Evolutionary conservation across 2,329 filamentous ascomycete species (phyloP).

Genomic region (Verticillium nubilum): DNA sequence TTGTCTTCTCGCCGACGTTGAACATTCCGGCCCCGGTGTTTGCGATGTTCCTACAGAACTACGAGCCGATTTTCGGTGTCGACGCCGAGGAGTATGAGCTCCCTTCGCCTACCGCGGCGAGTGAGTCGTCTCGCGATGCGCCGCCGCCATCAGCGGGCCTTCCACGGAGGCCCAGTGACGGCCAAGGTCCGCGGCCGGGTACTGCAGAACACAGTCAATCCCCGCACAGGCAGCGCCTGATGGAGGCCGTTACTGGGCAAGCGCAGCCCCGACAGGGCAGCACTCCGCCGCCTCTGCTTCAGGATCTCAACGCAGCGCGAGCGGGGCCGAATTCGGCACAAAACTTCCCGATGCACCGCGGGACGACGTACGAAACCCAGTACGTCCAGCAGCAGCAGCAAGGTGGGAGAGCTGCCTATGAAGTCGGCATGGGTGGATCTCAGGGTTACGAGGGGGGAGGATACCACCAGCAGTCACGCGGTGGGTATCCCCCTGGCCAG

Average conservation of each 20-base stretch:
- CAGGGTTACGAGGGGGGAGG: constrained; percentile 15
- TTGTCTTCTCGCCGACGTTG: constrained; percentile 94
- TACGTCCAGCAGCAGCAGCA: constrained; percentile 30
- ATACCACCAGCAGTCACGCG: constrained; percentile 9
- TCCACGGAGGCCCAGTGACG: constrained; percentile 1
- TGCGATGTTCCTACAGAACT: constrained; percentile 88
- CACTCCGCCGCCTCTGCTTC: constrained; percentile 43
- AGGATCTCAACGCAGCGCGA: constrained; percentile 23
- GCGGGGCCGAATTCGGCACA: constrained; percentile 41
- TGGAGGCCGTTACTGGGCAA: constrained; percentile 30
- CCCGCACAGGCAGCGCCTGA: constrained; percentile 44
- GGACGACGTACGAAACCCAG: constrained; percentile 37
- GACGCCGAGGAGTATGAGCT: constrained; percentile 60
- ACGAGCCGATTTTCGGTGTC: constrained; percentile 75
- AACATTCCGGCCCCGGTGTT: constrained; percentile 96
- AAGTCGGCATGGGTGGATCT: constrained; percentile 31
- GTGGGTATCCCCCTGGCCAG: constrained; percentile 15
- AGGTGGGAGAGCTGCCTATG: constrained; percentile 35
- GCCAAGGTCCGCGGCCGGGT: constrained; percentile 30
- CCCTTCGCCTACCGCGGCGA: constrained; percentile 36
- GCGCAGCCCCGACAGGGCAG: constrained; percentile 24
- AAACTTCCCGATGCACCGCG: constrained; percentile 16
- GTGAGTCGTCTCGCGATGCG: constrained; percentile 18
- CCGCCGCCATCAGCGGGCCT: constrained; percentile 15
- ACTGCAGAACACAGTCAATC: constrained; percentile 45